A percentile compares a stretch with the other conserved stretches of the same genome.
Evolutionary conservation across 2,329 filamentous ascomycete species (phyloP).

Genomic region (Penicillium thymicola): DNA sequence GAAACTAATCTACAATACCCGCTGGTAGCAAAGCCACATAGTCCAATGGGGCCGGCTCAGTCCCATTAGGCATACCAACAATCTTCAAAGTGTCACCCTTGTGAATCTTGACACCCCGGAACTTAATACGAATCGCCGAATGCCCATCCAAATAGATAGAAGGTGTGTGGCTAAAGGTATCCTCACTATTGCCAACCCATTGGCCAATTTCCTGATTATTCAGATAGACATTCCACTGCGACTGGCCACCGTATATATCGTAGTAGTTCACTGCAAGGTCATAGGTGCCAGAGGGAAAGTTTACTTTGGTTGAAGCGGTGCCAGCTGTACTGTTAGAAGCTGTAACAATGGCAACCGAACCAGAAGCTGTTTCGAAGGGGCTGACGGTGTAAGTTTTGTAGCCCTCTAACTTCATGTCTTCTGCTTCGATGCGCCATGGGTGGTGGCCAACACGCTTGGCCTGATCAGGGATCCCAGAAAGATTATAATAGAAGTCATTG

Average conservation of each 20-base stretch:
- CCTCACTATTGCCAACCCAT: constrained; percentile 61
- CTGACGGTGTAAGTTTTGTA: constrained; percentile 55
- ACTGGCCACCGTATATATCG: constrained; percentile 58
- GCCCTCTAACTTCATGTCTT: constrained; percentile 59
- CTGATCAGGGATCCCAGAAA: constrained; percentile 60
- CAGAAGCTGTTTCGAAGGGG: constrained; percentile 61
- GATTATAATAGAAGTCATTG: constrained; percentile 60
- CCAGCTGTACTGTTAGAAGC: constrained; percentile 51
- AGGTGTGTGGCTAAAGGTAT: constrained; percentile 57
- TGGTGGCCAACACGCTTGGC: constrained; percentile 57
- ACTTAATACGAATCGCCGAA: constrained; percentile 62
- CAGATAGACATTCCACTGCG: constrained; percentile 55
- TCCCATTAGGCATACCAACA: constrained; percentile 56
- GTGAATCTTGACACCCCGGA: constrained; percentile 48
- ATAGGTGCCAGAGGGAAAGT: constrained; percentile 55
- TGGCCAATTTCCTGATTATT: constrained; percentile 52
- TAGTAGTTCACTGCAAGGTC: constrained; percentile 66
- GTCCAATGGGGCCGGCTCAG: constrained; percentile 64
- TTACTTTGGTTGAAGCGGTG: constrained; percentile 47
- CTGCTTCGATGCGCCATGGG: constrained; percentile 66
- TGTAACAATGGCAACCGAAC: constrained; percentile 55
- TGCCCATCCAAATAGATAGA: constrained; percentile 62
- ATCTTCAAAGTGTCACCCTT: constrained; percentile 55
- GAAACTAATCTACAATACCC: constrained; percentile 53
- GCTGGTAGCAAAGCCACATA: constrained; percentile 62